Evolutionary conservation across 768 basidiomycete species (phyloP).

Genomic region (Termitomyces sp.): DNA sequence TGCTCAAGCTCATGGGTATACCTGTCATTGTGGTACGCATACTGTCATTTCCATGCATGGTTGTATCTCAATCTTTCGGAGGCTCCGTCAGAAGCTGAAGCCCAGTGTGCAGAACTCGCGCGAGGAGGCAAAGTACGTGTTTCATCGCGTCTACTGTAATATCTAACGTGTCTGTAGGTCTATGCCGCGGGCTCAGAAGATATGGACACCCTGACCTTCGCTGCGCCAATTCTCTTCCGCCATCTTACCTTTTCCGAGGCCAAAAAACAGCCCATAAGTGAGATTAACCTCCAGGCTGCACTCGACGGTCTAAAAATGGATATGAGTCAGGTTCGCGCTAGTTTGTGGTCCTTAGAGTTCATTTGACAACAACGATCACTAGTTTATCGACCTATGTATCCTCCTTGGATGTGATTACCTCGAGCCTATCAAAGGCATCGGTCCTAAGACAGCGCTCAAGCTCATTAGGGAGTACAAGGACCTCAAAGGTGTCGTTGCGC

Average conservation of each 20-base stretch:
- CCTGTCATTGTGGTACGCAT: slow-evolving; percentile 81
- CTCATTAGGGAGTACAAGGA: slow-evolving; percentile 78
- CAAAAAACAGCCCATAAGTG: slow-evolving; percentile 93
- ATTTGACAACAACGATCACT: not conserved
- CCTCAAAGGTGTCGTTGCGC: slow-evolving; percentile 68
- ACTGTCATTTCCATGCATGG: not conserved
- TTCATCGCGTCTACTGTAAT: not conserved
- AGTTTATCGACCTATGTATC: slow-evolving; percentile 97
- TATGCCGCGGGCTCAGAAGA: slow-evolving; percentile 98
- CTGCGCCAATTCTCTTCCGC: slow-evolving; percentile 84
- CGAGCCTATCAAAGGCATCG: slow-evolving; percentile 96
- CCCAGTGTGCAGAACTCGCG: slow-evolving; percentile 98
- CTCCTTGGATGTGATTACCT: slow-evolving; percentile 97
- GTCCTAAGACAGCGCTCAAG: slow-evolving; percentile 94
- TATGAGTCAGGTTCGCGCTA: slow-evolving; percentile 73
- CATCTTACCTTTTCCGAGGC: slow-evolving; percentile 98
- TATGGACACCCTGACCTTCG: slow-evolving; percentile 99
- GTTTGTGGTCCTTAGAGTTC: not conserved
- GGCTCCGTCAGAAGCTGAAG: slow-evolving; percentile 99
- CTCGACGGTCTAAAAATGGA: slow-evolving; percentile 88
- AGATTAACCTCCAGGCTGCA: slow-evolving; percentile 78
- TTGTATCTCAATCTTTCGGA: slow-evolving; percentile 23
- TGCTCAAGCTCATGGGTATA: slow-evolving; percentile 94
- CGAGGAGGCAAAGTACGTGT: slow-evolving; percentile 77
- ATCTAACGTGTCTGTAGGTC: slow-evolving; percentile 44